Percentiles rank a stretch among this genome's conserved stretches.
phyloP scores from a whole-genome alignment of 768 basidiomycete species.

The Tylopilus intermedius region DNA sequence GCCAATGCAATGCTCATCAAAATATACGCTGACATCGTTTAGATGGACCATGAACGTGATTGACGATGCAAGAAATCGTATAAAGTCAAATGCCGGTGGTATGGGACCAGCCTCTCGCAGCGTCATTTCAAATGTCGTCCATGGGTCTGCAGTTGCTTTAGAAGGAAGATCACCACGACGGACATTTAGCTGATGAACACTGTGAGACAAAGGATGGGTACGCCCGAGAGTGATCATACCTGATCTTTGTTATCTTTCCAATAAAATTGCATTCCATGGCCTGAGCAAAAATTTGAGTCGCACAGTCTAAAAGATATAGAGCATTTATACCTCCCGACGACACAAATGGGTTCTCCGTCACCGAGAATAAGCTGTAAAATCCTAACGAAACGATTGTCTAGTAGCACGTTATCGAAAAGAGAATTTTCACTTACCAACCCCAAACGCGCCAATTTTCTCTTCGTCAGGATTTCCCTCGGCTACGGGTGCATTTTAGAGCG shows the following conservation, averaged over 20 bases:
- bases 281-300: conserved; percentile 19
- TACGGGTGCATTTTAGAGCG: background rate
- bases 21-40: background rate
- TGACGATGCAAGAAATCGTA: background rate
- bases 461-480: background rate
- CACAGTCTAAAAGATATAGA: background rate
- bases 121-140: background rate
- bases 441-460: background rate
- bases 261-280: background rate
- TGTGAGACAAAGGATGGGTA: background rate
- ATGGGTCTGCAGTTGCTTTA: background rate
- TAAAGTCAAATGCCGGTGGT: background rate
- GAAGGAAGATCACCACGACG: background rate
- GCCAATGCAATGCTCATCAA: background rate
- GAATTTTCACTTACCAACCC: background rate
- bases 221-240: background rate
- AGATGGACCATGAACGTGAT: background rate
- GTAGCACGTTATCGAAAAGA: background rate
- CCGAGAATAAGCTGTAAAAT: conserved; percentile 78
- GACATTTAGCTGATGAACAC: background rate
- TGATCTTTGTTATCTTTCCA: background rate
- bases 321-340: conserved; percentile 63
- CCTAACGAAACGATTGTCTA: conserved; percentile 30
- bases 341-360: conserved; percentile 80
- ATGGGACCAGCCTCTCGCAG: background rate